These are phyloP conservation scores for Amphicarpaea edgeworthii DNA, from an alignment of 306 rosid genomes.

Conservation along the genomic window DNA sequence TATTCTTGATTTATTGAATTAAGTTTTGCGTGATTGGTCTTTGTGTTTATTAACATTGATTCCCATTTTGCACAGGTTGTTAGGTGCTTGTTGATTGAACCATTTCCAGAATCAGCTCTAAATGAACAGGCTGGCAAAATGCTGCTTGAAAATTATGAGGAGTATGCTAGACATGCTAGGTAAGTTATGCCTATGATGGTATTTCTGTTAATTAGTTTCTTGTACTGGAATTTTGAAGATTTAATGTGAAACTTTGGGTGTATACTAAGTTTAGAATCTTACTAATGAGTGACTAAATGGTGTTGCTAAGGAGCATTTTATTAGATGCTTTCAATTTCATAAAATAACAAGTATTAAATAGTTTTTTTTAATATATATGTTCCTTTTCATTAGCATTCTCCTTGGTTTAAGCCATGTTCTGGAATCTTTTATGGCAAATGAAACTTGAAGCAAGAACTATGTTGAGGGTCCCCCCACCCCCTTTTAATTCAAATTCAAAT, in stretches of 20 bases:
- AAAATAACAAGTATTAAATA: neutral
- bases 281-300: neutral
- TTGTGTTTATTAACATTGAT: conserved; percentile 8
- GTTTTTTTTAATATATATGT: neutral
- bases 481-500: neutral
- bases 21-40: conserved; percentile 29
- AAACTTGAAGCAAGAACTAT: neutral
- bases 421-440: neutral
- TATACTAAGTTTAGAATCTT: conserved; percentile 14
- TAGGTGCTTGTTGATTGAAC: conserved; percentile 98
- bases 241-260: conserved; percentile 12
- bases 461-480: neutral
- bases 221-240: conserved; percentile 6
- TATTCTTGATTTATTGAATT: conserved; percentile 25
- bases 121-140: conserved; percentile 97
- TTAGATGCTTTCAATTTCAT: neutral
- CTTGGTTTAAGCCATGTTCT: neutral
- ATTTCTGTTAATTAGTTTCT: conserved; percentile 5
- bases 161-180: conserved; percentile 99
- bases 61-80: conserved; percentile 71
- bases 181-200: conserved; percentile 50
- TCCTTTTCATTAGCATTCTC: neutral
- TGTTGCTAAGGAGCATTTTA: neutral
- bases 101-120: conserved; percentile 97
- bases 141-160: conserved; percentile 93